Evolutionary conservation across 176 grass and related monocot genomes (phyloP).

Genomic region (Alloteropsis semialata): DNA sequence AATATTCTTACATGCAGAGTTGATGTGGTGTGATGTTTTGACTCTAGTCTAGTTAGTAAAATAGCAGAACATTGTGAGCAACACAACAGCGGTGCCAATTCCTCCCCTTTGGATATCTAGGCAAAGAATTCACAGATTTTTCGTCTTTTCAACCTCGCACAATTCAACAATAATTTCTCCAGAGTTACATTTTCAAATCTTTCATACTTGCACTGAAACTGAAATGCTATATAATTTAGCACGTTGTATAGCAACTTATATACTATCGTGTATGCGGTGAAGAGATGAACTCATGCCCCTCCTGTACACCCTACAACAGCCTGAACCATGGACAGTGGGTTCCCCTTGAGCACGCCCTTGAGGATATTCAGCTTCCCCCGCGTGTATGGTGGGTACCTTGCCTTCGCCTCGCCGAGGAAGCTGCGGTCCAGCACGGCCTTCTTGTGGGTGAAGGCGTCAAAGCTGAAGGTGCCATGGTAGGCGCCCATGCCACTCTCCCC

Average conservation of each 20-base stretch:
- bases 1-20: too few relatives aligned
- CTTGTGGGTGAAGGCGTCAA: conserved; percentile 71
- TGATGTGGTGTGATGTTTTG: neutral
- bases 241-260: neutral
- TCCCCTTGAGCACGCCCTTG: conserved; percentile 55
- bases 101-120: too few relatives aligned
- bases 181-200: neutral
- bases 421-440: conserved; percentile 56
- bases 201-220: neutral
- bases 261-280: neutral
- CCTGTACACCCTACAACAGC: conserved; percentile 42
- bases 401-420: conserved; percentile 42
- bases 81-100: too few relatives aligned
- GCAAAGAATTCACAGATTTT: neutral
- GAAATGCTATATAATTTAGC: neutral
- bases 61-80: neutral
- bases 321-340: conserved; percentile 40
- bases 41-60: neutral
- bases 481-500: conserved; percentile 71
- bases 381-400: conserved; percentile 73
- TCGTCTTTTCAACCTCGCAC: neutral
- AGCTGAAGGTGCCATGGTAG: conserved; percentile 88
- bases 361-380: conserved; percentile 52
- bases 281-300: conserved; percentile 2
- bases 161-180: neutral